Conservation (phyloP, 2,329 filamentous ascomycete species). For the Blastomyces percursus region DNA sequence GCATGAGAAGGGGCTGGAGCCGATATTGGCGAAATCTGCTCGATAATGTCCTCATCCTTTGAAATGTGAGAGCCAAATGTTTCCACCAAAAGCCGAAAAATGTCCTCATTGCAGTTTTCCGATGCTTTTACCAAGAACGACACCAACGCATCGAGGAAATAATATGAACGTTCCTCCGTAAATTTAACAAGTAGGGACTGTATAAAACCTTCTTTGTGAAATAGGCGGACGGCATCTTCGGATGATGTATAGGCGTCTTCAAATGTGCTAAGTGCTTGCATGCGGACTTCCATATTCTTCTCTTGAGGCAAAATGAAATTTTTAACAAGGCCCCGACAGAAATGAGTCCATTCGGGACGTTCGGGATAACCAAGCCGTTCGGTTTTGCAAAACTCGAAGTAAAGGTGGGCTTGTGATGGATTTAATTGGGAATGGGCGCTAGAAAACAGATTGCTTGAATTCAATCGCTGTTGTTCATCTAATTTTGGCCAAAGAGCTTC, state of each 20-base stretch:
- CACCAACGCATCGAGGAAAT: constrained; percentile 31
- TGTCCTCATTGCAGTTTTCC: constrained; percentile 21
- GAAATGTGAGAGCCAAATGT: constrained; percentile 28
- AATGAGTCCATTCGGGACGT: constrained; percentile 24
- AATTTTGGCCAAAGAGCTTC: constrained; percentile 31
- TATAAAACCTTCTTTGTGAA: constrained; percentile 26
- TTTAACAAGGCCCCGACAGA: constrained; percentile 26
- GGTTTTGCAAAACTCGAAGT: constrained; percentile 25
- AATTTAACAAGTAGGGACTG: constrained; percentile 26
- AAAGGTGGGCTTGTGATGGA: constrained; percentile 30
- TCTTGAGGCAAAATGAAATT: constrained; percentile 29
- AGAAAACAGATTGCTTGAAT: constrained; percentile 28
- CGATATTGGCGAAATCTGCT: constrained; percentile 22
- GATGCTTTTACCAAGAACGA: constrained; percentile 30
- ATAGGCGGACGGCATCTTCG: constrained; percentile 22
- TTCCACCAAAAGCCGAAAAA: constrained; percentile 25
- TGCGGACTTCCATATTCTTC: constrained; percentile 31
- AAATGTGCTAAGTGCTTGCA: constrained; percentile 29
- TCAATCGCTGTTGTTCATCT: constrained; percentile 25
- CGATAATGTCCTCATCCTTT: constrained; percentile 23
- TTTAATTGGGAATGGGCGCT: constrained; percentile 28
- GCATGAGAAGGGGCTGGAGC: constrained; percentile 31
- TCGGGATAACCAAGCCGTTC: constrained; percentile 27
- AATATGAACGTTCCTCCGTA: constrained; percentile 27
- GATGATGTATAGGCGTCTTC: constrained; percentile 29